Evolutionary conservation across 257 asterid genomes (phyloP), one percentile per base, ranked within the genome.

Genomic region (Cynanchum wilfordii): DNA sequence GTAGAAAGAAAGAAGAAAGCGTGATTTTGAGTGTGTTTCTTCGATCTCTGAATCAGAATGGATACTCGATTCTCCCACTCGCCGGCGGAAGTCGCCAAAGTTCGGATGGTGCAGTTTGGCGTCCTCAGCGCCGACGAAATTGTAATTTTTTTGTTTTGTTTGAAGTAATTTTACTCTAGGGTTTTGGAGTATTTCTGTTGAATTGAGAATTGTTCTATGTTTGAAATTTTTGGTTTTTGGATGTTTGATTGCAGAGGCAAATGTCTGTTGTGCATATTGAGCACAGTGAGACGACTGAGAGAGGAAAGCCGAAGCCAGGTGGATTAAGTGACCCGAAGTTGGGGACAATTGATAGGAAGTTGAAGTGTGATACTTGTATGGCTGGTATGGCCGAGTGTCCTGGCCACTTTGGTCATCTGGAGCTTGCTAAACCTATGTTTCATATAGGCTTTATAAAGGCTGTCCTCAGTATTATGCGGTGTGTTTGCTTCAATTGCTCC

Each of bases 291-390:
- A 92, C 99, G 51, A 95, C 90, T 63, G 98, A 95, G 56, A 87
- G 96, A 73, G 98, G 99, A 50, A 95, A 95, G 87, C 98, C 99
- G 62, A 95, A 95, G 85, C 79, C 88, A 0, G 98, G 96, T 7
- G 99, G 99, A 29, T 68, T 92, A 71, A 92, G 98, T 75, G 99
- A 95, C 78, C 90, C 91, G 20, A 83, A 92, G 16, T 84, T 95
- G 24, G 99, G 99, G 75, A 95, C 99, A 5, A 95, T 95, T 71
- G 99, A 95, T 73, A 78, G 99, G 79, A 95, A 92, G 81, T 79
- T 87, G 89, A 95, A 95, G 86, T 95, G 99, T 30, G 99, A 95
- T 81, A 95, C 99, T 12, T 95, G 99, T 85, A 95, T 92, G 98
- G 89, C 97, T 2, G 92, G 79, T 69, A 95, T 95, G 99, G 99